Percentiles rank a stretch among this genome's conserved stretches.
Evolutionary conservation across 192 early-diverging fungal genomes (phyloP).

Genomic region (Chytriomyces hyalinus): DNA sequence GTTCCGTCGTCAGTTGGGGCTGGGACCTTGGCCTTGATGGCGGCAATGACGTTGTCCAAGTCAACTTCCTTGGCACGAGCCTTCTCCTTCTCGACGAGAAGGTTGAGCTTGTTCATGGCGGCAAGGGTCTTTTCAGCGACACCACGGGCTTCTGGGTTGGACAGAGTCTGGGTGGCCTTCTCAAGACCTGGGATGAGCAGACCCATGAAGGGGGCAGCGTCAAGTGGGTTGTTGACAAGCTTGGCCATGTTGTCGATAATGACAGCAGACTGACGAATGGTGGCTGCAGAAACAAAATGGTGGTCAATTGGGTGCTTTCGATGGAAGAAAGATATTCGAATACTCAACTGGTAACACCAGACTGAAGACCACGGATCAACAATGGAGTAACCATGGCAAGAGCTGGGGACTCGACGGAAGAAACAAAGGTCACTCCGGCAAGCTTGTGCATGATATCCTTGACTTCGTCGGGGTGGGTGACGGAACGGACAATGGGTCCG

Average conservation of each 20-base stretch:
- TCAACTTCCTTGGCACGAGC: constrained; percentile 41
- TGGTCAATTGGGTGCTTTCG: constrained; percentile 60
- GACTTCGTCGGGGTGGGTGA: constrained; percentile 72
- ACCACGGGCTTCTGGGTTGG: constrained; percentile 77
- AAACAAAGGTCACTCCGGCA: constrained; percentile 78
- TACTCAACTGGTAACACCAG: constrained; percentile 36
- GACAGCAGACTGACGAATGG: constrained; percentile 75
- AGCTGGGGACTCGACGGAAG: constrained; percentile 74
- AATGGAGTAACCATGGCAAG: constrained; percentile 82
- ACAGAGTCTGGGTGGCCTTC: constrained; percentile 73
- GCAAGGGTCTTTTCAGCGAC: constrained; percentile 74
- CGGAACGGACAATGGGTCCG: constrained; percentile 69
- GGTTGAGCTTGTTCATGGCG: constrained; percentile 49
- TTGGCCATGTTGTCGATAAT: constrained; percentile 94
- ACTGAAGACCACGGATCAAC: constrained; percentile 65
- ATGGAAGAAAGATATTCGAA: constrained; percentile 45
- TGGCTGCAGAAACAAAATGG: constrained; percentile 42
- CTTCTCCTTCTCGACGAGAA: constrained; percentile 44
- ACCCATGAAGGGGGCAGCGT: constrained; percentile 81
- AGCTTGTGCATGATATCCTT: constrained; percentile 78
- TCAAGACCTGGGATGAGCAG: constrained; percentile 77
- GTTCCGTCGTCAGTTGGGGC: constrained; percentile 48
- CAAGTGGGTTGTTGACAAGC: constrained; percentile 80
- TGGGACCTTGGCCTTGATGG: constrained; percentile 56
- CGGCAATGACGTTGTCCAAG: constrained; percentile 49